phyloP scores from a whole-genome alignment of 2,329 filamentous ascomycete genomes.

The Epichloe baconii region DNA sequence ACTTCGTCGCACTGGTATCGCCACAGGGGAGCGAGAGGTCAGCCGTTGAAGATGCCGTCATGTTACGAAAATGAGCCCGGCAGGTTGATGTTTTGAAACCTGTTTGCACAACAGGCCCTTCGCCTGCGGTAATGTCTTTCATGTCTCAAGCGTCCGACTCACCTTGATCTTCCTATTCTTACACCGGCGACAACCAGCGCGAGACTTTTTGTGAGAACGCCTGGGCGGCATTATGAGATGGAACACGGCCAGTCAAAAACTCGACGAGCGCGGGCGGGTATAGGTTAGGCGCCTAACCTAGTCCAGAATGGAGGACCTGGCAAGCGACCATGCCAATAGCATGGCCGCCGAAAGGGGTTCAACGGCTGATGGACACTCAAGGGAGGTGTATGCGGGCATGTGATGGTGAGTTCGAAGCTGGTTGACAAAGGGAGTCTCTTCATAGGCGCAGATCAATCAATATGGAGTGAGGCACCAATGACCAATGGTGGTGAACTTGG shows the following conservation, averaged over 20 bases:
- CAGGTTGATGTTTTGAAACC: too few species aligned
- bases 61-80: neutral
- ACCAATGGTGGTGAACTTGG: too few species aligned
- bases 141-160: conserved; percentile 5
- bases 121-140: too few species aligned
- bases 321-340: conserved; percentile 15
- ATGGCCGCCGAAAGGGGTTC: conserved; percentile 10
- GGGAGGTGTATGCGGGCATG: too few species aligned
- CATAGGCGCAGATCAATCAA: too few species aligned
- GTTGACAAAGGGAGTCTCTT: too few species aligned
- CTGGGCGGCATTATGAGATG: conserved; percentile 43
- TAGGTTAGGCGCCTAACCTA: too few species aligned
- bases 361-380: neutral
- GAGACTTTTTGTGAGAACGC: conserved; percentile 57
- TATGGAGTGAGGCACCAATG: too few species aligned
- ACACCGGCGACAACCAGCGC: conserved; percentile 52
- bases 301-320: conserved; percentile 14
- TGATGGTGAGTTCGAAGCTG: too few species aligned
- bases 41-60: neutral
- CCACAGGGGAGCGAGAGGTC: neutral
- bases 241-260: conserved; percentile 12
- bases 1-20: conserved; percentile 46
- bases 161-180: conserved; percentile 61
- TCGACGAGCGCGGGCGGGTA: neutral
- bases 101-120: too few species aligned